A percentile compares a stretch with the other conserved stretches of the same genome.
Evolutionary conservation across 2,329 filamentous ascomycete genomes (phyloP).

Genomic region (Colletotrichum sp.): DNA sequence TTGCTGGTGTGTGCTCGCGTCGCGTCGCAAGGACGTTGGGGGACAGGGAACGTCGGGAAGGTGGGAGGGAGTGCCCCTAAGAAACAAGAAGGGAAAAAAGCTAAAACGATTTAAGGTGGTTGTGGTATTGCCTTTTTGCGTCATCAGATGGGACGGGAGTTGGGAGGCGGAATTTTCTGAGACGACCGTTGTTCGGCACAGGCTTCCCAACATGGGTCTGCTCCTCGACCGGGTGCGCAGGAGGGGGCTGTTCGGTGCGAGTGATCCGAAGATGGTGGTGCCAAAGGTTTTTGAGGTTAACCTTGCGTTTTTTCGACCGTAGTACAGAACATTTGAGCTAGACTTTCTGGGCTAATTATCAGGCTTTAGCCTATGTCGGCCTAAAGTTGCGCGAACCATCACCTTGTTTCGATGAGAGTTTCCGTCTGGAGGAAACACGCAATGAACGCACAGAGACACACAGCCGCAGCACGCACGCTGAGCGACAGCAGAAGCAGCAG

Average conservation of each 20-base stretch:
- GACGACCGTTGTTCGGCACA: slow-evolving; percentile 16
- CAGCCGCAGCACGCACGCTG: not conserved
- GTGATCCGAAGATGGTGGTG: not conserved
- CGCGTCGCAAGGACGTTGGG: not conserved
- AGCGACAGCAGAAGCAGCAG: not conserved
- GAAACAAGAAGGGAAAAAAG: not conserved
- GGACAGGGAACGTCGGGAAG: not conserved
- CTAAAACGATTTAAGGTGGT: slow-evolving; percentile 8
- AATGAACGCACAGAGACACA: not conserved
- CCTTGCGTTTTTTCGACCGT: not conserved
- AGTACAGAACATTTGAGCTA: not conserved
- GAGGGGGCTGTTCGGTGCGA: not conserved
- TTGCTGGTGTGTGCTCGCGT: not conserved
- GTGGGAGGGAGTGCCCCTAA: not conserved
- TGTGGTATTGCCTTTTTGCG: not conserved
- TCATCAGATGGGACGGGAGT: slow-evolving; percentile 10
- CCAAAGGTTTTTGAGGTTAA: not conserved
- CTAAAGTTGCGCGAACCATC: not conserved
- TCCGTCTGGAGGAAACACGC: not conserved
- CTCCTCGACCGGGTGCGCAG: not conserved
- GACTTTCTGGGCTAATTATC: not conserved
- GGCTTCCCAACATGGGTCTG: not conserved
- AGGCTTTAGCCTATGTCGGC: not conserved
- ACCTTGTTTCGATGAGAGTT: not conserved
- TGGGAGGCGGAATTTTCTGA: not conserved